Conservation (phyloP, 768 basidiomycete species). For the Myochromella boudieri region DNA sequence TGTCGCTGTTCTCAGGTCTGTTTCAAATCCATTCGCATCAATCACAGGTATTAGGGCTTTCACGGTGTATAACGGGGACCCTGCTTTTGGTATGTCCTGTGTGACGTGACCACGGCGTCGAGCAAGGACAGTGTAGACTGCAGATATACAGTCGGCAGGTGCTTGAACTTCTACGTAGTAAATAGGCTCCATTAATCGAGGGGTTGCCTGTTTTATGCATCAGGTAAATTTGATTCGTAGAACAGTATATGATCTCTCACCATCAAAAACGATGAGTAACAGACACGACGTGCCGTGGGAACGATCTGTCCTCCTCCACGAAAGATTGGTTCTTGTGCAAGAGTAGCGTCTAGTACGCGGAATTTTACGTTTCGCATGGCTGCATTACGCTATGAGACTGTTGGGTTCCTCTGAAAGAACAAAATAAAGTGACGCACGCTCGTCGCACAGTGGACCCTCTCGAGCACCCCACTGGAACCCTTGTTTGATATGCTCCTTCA, state of each 20-base stretch:
- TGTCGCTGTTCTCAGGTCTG: constrained; percentile 94
- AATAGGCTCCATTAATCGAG: constrained; percentile 93
- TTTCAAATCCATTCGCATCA: constrained; percentile 98
- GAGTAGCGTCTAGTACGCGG: constrained; percentile 86
- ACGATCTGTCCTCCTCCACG: constrained; percentile 98
- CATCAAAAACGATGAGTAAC: constrained; percentile 99
- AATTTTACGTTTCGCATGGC: constrained; percentile 99
- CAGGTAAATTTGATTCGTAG: constrained; percentile 3
- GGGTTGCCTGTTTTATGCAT: constrained; percentile 67
- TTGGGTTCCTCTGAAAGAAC: background rate
- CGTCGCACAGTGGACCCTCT: constrained; percentile 97
- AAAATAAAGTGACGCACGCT: constrained; percentile 69
- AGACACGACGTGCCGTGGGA: constrained; percentile 96
- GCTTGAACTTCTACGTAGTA: constrained; percentile 99
- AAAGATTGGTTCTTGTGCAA: constrained; percentile 96
- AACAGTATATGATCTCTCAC: constrained; percentile 43
- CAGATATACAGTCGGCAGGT: constrained; percentile 97
- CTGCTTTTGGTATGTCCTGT: constrained; percentile 96
- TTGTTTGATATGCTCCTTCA: constrained; percentile 96
- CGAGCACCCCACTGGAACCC: constrained; percentile 99
- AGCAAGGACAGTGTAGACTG: constrained; percentile 98
- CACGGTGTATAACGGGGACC: constrained; percentile 96
- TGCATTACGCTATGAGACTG: constrained; percentile 27
- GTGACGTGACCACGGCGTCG: constrained; percentile 98
- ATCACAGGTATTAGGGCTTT: constrained; percentile 98